Percentiles rank a stretch among this genome's conserved stretches.
Evolutionary conservation across 148 eudicot species (phyloP).

Genomic region (Rheum nobile): DNA sequence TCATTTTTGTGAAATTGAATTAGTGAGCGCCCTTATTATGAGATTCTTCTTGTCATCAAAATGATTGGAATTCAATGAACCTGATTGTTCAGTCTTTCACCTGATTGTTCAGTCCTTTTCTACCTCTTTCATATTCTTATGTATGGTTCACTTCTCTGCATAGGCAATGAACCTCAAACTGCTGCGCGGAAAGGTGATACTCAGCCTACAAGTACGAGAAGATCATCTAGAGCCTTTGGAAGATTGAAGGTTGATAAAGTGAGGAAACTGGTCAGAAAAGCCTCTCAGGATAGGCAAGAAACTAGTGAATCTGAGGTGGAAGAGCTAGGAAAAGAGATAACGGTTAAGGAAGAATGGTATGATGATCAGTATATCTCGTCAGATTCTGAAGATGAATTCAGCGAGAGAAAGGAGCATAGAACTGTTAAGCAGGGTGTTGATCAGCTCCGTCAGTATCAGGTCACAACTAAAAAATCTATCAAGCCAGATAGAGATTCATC

Average conservation of each 20-base stretch:
- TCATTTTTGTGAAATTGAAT: background rate
- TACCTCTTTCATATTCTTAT: background rate
- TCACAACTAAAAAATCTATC: conserved; percentile 7
- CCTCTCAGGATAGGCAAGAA: conserved; percentile 22
- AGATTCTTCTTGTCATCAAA: background rate
- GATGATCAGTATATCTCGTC: conserved; percentile 16
- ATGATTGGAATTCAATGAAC: background rate
- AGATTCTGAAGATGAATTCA: conserved; percentile 17
- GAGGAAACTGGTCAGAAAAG: conserved; percentile 29
- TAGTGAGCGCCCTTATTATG: background rate
- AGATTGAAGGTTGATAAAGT: conserved; percentile 61
- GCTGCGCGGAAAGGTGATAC: conserved; percentile 8
- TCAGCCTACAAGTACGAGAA: conserved; percentile 13
- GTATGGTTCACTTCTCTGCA: background rate
- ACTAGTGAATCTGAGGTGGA: conserved; percentile 9
- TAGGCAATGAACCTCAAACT: conserved; percentile 16
- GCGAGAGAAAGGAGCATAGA: conserved; percentile 15
- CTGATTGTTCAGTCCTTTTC: background rate
- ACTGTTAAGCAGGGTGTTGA: conserved; percentile 24
- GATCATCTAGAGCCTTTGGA: conserved; percentile 30
- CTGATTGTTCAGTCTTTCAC: background rate
- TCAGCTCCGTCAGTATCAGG: conserved; percentile 14
- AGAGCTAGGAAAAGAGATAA: conserved; percentile 19
- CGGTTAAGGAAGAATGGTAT: background rate
- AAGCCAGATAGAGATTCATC: conserved; percentile 8